Base-by-base conservation (phyloP, 1,139 yeast genomes). In the Fermentozyma sake region DNA sequence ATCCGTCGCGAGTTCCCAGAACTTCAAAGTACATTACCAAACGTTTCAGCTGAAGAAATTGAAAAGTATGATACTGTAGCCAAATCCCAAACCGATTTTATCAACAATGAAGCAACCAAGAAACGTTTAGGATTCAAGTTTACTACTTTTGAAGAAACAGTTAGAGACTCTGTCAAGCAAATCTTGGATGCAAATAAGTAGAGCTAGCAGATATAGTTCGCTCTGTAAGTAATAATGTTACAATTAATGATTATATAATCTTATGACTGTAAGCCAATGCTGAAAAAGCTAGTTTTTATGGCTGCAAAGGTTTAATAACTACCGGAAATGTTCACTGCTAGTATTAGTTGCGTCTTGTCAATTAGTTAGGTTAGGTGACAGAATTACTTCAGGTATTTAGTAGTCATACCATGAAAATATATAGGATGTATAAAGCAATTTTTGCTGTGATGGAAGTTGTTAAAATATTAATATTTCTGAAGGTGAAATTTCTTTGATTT, bases 161-260 rank as follows among this genome's bases (percentile, higher is more conserved):
- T 72, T 21, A 38, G 44, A 24, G 77, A 70, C 31, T 47, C 70
- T 5, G 63, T 61, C 11, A 37, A 44, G 6, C 77, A 71, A 46
- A 50, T 65, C 11, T 39, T 56, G 38, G 12, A 18, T 9, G 20
- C 20, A 6, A 8, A 10, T 7, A 13, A 12, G 5, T 5, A 10
- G 6, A 20, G n/a, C n/a, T n/a, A 21, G 14, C 17, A 17, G 23
- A 13, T 21, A 21, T 17, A 16, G 6, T 21, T 17, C 6, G 14
- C 14, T 11, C 23, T 21, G 7, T 16, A 16, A 11, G 14, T 14
- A 8, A 16, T 17, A 9, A 21, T 12, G 10, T n/a, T 17, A 13
- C 17, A 14, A 14, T 21, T 21, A n/a, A 10, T 21, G n/a, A 17
- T n/a, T n/a, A n/a, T n/a, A n/a, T n/a, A n/a, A n/a, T n/a, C n/a